phyloP scores from a whole-genome alignment of 257 asterid species.

The Eucommia ulmoides region DNA sequence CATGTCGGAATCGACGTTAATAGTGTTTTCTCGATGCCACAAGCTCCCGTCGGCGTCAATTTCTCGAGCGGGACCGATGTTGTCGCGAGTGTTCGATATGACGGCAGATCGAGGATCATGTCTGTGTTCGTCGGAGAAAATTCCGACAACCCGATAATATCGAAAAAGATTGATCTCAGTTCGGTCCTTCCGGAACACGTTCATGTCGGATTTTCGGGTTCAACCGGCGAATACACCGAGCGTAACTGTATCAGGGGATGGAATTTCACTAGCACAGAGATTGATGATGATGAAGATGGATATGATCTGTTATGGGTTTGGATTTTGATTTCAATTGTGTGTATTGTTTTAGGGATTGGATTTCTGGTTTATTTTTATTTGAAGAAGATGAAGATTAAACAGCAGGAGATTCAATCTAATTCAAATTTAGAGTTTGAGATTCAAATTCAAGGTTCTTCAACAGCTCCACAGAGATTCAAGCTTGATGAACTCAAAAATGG shows the following conservation, averaged over 20 bases:
- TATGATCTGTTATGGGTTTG: conserved; percentile 1
- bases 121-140: conserved; percentile 3
- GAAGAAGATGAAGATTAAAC: neutral
- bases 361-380: neutral
- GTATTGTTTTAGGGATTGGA: neutral
- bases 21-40: conserved; percentile 6
- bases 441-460: conserved; percentile 6
- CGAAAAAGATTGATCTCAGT: conserved; percentile 7
- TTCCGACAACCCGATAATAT: conserved; percentile 5
- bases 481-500: conserved; percentile 7
- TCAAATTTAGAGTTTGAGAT: neutral
- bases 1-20: conserved; percentile 16
- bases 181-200: conserved; percentile 2
- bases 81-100: conserved; percentile 5
- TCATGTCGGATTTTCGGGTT: conserved; percentile 12
- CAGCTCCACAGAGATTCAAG: conserved; percentile 11
- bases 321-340: conserved; percentile 5
- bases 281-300: neutral
- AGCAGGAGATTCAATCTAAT: neutral
- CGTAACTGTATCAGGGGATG: conserved; percentile 10
- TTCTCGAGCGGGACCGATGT: conserved; percentile 8
- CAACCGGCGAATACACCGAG: conserved; percentile 11
- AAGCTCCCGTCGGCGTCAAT: conserved; percentile 6
- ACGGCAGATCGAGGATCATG: conserved; percentile 6
- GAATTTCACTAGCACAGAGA: conserved; percentile 9